phyloP scores from a whole-genome alignment of 2,329 filamentous ascomycete species.

The Microcera coccophila region DNA sequence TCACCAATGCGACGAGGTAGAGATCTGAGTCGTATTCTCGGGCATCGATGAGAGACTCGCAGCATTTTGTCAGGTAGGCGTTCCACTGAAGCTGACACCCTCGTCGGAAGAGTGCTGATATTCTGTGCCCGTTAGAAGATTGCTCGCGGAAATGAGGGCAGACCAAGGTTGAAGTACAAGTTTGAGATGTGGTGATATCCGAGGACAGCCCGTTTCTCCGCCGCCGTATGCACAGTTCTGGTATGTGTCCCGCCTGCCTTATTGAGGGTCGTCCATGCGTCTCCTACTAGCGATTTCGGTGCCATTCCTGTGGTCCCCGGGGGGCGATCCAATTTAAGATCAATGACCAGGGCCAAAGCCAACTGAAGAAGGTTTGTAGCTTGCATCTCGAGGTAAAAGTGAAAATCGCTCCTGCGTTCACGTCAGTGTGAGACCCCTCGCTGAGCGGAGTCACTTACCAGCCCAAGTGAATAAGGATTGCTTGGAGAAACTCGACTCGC shows the following conservation, averaged over 20 bases:
- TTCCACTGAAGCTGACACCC: constrained; percentile 30
- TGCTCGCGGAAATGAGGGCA: background rate
- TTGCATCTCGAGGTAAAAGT: constrained; percentile 36
- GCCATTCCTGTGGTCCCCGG: constrained; percentile 20
- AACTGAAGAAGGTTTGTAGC: constrained; percentile 39
- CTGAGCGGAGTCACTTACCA: constrained; percentile 28
- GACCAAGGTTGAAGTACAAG: constrained; percentile 19
- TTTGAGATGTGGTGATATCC: constrained; percentile 39
- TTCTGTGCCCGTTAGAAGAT: constrained; percentile 7
- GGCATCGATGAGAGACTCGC: constrained; percentile 26
- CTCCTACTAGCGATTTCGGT: constrained; percentile 30
- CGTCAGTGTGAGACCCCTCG: background rate
- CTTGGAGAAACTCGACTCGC: constrained; percentile 36
- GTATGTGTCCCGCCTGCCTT: constrained; percentile 5
- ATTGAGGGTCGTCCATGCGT: constrained; percentile 27
- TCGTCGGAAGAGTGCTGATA: constrained; percentile 32
- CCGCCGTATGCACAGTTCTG: constrained; percentile 25
- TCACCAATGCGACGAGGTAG: constrained; percentile 31
- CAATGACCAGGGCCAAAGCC: constrained; percentile 35
- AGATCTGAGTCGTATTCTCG: constrained; percentile 31
- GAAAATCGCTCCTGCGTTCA: constrained; percentile 36
- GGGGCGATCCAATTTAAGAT: constrained; percentile 35
- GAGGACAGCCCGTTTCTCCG: constrained; percentile 39
- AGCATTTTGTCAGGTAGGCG: constrained; percentile 33
- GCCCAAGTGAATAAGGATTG: constrained; percentile 34